Conservation (phyloP, 2,329 filamentous ascomycete species). For the Sordariomycetes sp. region DNA sequence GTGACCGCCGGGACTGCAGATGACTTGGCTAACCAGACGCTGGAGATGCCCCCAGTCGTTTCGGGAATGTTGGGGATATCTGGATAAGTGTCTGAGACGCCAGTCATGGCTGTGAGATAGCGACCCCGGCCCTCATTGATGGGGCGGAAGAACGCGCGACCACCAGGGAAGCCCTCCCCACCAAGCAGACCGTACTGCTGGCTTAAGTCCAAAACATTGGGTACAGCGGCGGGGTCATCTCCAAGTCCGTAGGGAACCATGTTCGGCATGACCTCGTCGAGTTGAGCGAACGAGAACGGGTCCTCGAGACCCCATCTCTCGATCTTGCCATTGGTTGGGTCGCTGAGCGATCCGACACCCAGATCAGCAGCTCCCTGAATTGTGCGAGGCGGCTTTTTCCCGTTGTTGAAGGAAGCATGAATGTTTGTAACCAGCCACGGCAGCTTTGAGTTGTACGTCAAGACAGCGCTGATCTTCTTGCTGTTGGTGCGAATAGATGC, state of each 20-base stretch:
- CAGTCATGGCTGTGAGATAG: slow-evolving; percentile 56
- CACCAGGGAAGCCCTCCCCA: slow-evolving; percentile 80
- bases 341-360: slow-evolving; percentile 70
- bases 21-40: slow-evolving; percentile 87
- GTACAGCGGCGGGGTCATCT: slow-evolving; percentile 66
- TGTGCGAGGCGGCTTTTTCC: slow-evolving; percentile 67
- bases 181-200: slow-evolving; percentile 75
- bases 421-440: slow-evolving; percentile 71
- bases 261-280: slow-evolving; percentile 67
- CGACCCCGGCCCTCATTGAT: slow-evolving; percentile 67
- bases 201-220: slow-evolving; percentile 87
- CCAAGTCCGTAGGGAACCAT: slow-evolving; percentile 70
- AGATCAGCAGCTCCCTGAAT: slow-evolving; percentile 77
- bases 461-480: slow-evolving; percentile 62
- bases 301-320: slow-evolving; percentile 78
- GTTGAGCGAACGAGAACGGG: slow-evolving; percentile 64
- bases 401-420: slow-evolving; percentile 64
- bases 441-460: slow-evolving; percentile 80
- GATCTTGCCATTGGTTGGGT: slow-evolving; percentile 66
- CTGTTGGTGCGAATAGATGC: slow-evolving; percentile 39
- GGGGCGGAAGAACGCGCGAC: slow-evolving; percentile 69
- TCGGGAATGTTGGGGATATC: slow-evolving; percentile 72
- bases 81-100: slow-evolving; percentile 50
- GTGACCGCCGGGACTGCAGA: slow-evolving; percentile 61
- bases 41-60: slow-evolving; percentile 61